These are phyloP conservation scores for Lachnellula occidentalis DNA, from an alignment of 2,329 filamentous ascomycete genomes.

Conservation along the genomic window DNA sequence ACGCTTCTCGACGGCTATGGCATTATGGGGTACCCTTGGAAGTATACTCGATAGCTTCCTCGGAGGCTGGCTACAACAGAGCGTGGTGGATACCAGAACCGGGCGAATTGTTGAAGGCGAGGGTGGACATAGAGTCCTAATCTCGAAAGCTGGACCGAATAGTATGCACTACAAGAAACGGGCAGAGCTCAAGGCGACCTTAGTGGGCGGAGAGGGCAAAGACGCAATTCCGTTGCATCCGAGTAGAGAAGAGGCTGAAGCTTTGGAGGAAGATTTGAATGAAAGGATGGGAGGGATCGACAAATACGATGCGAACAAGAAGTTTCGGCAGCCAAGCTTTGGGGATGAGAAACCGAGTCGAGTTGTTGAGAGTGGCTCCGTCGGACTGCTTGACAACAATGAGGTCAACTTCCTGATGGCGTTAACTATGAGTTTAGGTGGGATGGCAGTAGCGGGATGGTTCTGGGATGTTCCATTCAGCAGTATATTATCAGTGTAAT, in stretches of 20 bases:
- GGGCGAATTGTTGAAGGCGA: slow-evolving; percentile 87
- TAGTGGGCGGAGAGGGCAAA: slow-evolving; percentile 41
- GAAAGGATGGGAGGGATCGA: slow-evolving; percentile 36
- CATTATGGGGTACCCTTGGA: slow-evolving; percentile 69
- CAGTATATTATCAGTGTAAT: slow-evolving; percentile 32
- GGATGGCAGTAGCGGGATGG: slow-evolving; percentile 61
- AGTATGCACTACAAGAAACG: slow-evolving; percentile 30
- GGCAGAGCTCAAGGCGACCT: slow-evolving; percentile 37
- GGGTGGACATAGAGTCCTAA: slow-evolving; percentile 58
- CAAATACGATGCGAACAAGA: slow-evolving; percentile 46
- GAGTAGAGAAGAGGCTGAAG: slow-evolving; percentile 31
- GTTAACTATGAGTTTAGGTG: slow-evolving; percentile 68
- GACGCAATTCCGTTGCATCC: slow-evolving; percentile 37
- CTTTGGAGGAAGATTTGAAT: slow-evolving; percentile 32
- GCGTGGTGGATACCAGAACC: slow-evolving; percentile 74
- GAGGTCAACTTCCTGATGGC: slow-evolving; percentile 94
- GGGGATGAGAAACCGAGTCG: slow-evolving; percentile 44
- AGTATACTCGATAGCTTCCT: slow-evolving; percentile 84
- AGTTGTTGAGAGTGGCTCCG: slow-evolving; percentile 56
- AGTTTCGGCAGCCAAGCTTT: slow-evolving; percentile 47
- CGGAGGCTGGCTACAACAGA: slow-evolving; percentile 78
- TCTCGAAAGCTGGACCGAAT: slow-evolving; percentile 32
- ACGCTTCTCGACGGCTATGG: slow-evolving; percentile 48
- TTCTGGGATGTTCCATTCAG: slow-evolving; percentile 52
- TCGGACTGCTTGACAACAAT: slow-evolving; percentile 86